These are phyloP conservation scores for Acanthamoeba sp. DNA, from an alignment of 208 protist species.

Conservation along the genomic window DNA sequence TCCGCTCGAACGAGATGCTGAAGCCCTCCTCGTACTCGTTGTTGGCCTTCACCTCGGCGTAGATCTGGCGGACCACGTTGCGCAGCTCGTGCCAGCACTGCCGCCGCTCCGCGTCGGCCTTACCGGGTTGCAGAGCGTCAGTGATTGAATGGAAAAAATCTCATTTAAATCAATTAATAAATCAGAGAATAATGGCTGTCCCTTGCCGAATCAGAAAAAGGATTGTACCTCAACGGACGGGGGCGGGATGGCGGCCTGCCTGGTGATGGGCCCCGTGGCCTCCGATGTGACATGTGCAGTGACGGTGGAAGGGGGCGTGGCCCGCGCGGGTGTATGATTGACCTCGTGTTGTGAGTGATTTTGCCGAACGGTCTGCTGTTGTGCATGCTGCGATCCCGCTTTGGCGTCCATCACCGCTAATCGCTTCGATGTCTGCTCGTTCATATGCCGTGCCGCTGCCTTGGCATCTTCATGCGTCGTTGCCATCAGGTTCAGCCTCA, in stretches of 20 bases:
- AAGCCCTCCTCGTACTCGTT: slow-evolving; percentile 59
- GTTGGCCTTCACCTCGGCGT: slow-evolving; percentile 53
- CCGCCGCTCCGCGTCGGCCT: slow-evolving; percentile 8
- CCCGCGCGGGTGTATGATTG: no score
- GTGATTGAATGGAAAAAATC: no score
- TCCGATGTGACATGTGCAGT: not conserved
- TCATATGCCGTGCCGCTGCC: not conserved
- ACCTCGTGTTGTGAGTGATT: not conserved
- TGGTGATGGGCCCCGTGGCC: not conserved
- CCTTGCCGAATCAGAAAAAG: not conserved
- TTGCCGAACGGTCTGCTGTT: not conserved
- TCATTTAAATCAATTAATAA: no score
- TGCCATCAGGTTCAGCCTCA: no score
- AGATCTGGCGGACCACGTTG: slow-evolving; percentile 51
- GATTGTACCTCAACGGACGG: not conserved
- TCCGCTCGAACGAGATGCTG: slow-evolving; percentile 36
- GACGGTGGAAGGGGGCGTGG: not conserved
- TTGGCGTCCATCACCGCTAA: not conserved
- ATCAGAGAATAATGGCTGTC: no score
- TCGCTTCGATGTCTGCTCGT: not conserved
- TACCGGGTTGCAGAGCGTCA: not conserved
- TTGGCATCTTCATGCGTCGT: not conserved
- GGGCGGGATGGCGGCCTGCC: not conserved
- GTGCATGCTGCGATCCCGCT: not conserved
- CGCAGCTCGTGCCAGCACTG: slow-evolving; percentile 63